Evolutionary conservation across 345 rosid genomes (phyloP), one percentile per base, ranked within the genome.

Genomic region (Lenwebbia sp.): DNA sequence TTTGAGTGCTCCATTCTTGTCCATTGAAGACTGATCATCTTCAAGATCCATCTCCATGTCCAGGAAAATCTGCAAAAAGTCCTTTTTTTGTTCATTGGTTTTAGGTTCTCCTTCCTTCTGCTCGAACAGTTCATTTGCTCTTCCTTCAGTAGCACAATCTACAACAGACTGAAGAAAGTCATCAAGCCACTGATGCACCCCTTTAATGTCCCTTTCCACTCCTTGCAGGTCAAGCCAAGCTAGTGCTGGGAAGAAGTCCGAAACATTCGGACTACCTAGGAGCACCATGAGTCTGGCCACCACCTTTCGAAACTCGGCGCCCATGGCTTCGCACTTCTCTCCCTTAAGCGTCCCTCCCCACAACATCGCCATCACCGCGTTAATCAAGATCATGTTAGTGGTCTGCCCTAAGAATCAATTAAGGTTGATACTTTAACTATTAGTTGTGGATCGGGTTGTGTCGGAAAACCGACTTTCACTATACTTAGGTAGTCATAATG

Each of bases 191-290:
- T 6, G 22, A 2, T 10, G 3, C 6, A 87, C 15, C 70, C 83
- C 78, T 85, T n/a, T 90, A 54, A 88, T 49, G 54, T 86, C 40
- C 85, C 54, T 90, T 83, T 84, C 87, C 13, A 90, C 37, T 58
- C 93, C 93, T 87, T 91, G 93, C 30, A 91, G 10, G 84, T 93
- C 95, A 65, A 91, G 90, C 89, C 86, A 50, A 0, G 91, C 47
- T 5, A 44, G 47, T 44, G 47, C 47, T 44, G 47, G 47, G 47
- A 44, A 44, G 6, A 44, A 44, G 53, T 92, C 94, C 0, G 93
- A 93, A 81, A 93, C 54, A 47, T 92, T 91, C 4, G 93, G 92
- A 33, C 75, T 86, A 26, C 88, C 93, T 5, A 86, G 22, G 1
- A 88, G 5, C 12, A 74, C 85, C 90, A 90, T 86, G 4, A 87